Conservation (phyloP, 2,329 filamentous ascomycete genomes). For the Microdochium trichocladiopsis region DNA sequence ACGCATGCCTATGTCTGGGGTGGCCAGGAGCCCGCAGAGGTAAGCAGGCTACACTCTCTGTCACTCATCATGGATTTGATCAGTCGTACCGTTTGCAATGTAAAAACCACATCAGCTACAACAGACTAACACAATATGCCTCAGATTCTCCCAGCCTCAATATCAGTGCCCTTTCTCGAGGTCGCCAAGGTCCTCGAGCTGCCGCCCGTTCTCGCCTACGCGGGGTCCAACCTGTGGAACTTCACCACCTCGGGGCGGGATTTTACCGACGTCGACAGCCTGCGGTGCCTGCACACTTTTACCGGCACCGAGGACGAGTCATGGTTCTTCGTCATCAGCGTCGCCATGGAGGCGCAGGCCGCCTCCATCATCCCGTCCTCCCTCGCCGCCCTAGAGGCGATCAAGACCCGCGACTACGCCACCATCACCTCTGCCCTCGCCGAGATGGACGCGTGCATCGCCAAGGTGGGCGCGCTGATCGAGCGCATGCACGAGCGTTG, state of each 20-base stretch:
- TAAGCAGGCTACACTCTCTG: slow-evolving; percentile 21
- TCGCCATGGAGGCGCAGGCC: slow-evolving; percentile 81
- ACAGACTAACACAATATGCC: slow-evolving; percentile 9
- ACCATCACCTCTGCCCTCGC: slow-evolving; percentile 58
- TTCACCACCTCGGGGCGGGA: slow-evolving; percentile 52
- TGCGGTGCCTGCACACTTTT: slow-evolving; percentile 72
- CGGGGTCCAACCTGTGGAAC: slow-evolving; percentile 85
- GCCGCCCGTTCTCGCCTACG: slow-evolving; percentile 86
- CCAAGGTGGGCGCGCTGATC: slow-evolving; percentile 60
- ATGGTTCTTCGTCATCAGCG: slow-evolving; percentile 89
- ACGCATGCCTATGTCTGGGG: slow-evolving; percentile 85
- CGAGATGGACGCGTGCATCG: slow-evolving; percentile 58
- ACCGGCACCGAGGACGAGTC: slow-evolving; percentile 86
- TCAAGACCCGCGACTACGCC: slow-evolving; percentile 50
- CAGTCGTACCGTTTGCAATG: too few relatives aligned
- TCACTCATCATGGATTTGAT: not conserved
- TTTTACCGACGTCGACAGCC: slow-evolving; percentile 59
- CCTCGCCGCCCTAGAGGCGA: slow-evolving; percentile 67
- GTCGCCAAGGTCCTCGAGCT: slow-evolving; percentile 70
- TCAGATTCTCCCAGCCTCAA: slow-evolving; percentile 61
- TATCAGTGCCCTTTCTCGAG: slow-evolving; percentile 70
- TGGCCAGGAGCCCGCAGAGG: slow-evolving; percentile 66
- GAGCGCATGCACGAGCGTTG: slow-evolving; percentile 86
- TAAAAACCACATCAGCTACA: too few relatives aligned
- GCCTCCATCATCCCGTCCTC: slow-evolving; percentile 70